A percentile compares a stretch with the other conserved stretches of the same genome.
phyloP scores from a whole-genome alignment of 192 early-diverging fungal species.

The Linderina pennispora region DNA sequence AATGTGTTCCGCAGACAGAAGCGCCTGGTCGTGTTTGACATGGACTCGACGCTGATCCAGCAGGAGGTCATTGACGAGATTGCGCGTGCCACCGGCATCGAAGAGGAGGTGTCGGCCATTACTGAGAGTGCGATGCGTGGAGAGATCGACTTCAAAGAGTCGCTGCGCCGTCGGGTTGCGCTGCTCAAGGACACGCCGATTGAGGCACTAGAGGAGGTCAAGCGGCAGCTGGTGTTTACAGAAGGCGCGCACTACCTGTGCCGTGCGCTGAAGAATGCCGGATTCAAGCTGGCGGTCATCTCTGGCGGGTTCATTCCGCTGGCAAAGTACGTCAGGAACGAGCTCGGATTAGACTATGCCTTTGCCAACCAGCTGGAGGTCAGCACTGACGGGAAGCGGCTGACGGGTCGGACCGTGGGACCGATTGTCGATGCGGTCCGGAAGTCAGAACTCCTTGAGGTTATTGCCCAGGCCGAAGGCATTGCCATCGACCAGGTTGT shows the following conservation, averaged over 20 bases:
- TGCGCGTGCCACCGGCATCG: slow-evolving; percentile 85
- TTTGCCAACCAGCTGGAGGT: slow-evolving; percentile 96
- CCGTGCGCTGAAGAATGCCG: slow-evolving; percentile 80
- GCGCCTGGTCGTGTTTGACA: slow-evolving; percentile 96
- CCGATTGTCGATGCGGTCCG: slow-evolving; percentile 86
- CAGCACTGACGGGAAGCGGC: slow-evolving; percentile 68
- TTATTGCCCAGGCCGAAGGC: slow-evolving; percentile 91
- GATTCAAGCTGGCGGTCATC: slow-evolving; percentile 94
- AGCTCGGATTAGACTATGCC: slow-evolving; percentile 91
- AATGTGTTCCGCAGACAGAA: slow-evolving; percentile 86
- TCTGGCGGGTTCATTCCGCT: slow-evolving; percentile 95
- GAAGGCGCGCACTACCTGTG: slow-evolving; percentile 90
- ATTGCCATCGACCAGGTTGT: slow-evolving; percentile 87
- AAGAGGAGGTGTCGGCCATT: slow-evolving; percentile 84
- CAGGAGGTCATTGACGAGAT: slow-evolving; percentile 99
- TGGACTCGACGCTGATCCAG: slow-evolving; percentile 98
- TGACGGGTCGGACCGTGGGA: slow-evolving; percentile 87
- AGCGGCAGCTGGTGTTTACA: slow-evolving; percentile 72
- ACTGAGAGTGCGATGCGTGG: slow-evolving; percentile 97
- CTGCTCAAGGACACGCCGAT: slow-evolving; percentile 83
- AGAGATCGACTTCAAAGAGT: slow-evolving; percentile 97
- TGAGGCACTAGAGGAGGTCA: slow-evolving; percentile 72
- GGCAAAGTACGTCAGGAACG: slow-evolving; percentile 83
- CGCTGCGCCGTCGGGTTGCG: slow-evolving; percentile 76
- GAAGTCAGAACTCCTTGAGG: slow-evolving; percentile 92